Conservation (phyloP, 2,329 filamentous ascomycete species). For the Alternaria angustiovoidea region DNA sequence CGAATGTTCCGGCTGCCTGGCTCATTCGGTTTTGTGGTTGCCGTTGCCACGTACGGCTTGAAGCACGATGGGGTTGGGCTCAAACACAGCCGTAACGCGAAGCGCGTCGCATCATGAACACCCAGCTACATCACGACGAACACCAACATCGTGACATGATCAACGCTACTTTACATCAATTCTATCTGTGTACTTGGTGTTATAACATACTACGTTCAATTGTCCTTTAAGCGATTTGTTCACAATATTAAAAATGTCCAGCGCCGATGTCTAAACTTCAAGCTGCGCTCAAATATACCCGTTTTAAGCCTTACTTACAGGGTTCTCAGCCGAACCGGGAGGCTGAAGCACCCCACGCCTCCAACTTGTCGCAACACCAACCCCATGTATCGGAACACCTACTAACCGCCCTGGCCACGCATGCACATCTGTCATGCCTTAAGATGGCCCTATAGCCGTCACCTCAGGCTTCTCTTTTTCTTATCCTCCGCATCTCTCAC, state of each 20-base stretch:
- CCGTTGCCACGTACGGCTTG: slow-evolving; percentile 24
- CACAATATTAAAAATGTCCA: not conserved
- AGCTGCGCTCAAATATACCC: not conserved
- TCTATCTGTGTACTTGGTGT: not conserved
- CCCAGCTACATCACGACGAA: slow-evolving; percentile 21
- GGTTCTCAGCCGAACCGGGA: slow-evolving; percentile 32
- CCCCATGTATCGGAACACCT: slow-evolving; percentile 43
- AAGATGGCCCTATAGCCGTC: slow-evolving; percentile 44
- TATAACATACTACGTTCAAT: not conserved
- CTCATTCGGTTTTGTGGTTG: slow-evolving; percentile 9
- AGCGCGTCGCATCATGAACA: slow-evolving; percentile 42
- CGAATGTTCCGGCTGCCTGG: slow-evolving; percentile 25
- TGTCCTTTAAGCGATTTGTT: not conserved
- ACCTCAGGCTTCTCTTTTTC: slow-evolving; percentile 43
- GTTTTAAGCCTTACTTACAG: slow-evolving; percentile 27
- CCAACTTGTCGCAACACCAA: slow-evolving; percentile 46
- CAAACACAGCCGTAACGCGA: slow-evolving; percentile 48
- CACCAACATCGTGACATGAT: slow-evolving; percentile 12
- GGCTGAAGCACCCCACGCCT: slow-evolving; percentile 50
- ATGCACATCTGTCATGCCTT: slow-evolving; percentile 49
- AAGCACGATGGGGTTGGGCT: slow-evolving; percentile 31
- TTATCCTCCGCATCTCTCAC: slow-evolving; percentile 38
- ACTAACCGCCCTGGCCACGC: slow-evolving; percentile 38
- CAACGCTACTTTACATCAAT: not conserved
- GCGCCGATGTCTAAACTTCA: too few species aligned